A percentile compares a stretch with the other conserved stretches of the same genome.
These are phyloP conservation scores for Pterulicium gracile DNA, from an alignment of 1,284 basidiomycete species.

Conservation along the genomic window DNA sequence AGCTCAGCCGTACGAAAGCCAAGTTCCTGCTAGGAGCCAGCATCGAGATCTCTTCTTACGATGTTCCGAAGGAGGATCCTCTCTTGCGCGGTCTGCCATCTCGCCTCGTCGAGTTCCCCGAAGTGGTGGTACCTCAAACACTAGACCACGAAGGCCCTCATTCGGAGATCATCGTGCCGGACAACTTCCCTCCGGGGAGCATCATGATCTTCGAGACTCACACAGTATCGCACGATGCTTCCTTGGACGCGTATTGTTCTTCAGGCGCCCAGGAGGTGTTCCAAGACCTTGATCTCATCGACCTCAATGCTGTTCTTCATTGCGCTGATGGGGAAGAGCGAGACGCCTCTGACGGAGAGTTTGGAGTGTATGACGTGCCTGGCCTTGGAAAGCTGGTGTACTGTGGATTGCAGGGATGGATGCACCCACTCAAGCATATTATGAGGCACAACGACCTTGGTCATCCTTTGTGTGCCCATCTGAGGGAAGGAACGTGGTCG, in stretches of 20 bases:
- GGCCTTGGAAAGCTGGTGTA: slow-evolving; percentile 67
- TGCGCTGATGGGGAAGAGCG: slow-evolving; percentile 84
- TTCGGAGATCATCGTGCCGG: slow-evolving; percentile 73
- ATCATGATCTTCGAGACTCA: slow-evolving; percentile 86
- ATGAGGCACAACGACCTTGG: slow-evolving; percentile 88
- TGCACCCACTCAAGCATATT: slow-evolving; percentile 74
- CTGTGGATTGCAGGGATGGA: slow-evolving; percentile 94
- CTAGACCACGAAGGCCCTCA: slow-evolving; percentile 59
- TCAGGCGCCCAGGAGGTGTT: slow-evolving; percentile 66
- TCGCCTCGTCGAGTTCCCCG: slow-evolving; percentile 52
- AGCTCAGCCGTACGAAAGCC: slow-evolving; percentile 68
- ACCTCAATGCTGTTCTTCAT: slow-evolving; percentile 78
- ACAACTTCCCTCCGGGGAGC: slow-evolving; percentile 84
- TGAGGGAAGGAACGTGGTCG: slow-evolving; percentile 83
- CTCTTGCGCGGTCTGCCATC: slow-evolving; percentile 68
- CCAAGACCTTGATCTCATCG: slow-evolving; percentile 67
- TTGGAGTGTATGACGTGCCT: slow-evolving; percentile 75
- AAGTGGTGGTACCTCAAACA: slow-evolving; percentile 42
- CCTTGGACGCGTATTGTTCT: slow-evolving; percentile 63
- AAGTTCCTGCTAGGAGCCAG: slow-evolving; percentile 74
- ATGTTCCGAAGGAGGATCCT: slow-evolving; percentile 40
- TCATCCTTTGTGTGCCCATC: slow-evolving; percentile 78
- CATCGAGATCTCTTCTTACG: slow-evolving; percentile 58
- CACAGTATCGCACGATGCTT: slow-evolving; percentile 53
- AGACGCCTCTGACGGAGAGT: slow-evolving; percentile 67